Evolutionary conservation across 768 basidiomycete species (phyloP).

Genomic region (Fomitopsis pulvina): DNA sequence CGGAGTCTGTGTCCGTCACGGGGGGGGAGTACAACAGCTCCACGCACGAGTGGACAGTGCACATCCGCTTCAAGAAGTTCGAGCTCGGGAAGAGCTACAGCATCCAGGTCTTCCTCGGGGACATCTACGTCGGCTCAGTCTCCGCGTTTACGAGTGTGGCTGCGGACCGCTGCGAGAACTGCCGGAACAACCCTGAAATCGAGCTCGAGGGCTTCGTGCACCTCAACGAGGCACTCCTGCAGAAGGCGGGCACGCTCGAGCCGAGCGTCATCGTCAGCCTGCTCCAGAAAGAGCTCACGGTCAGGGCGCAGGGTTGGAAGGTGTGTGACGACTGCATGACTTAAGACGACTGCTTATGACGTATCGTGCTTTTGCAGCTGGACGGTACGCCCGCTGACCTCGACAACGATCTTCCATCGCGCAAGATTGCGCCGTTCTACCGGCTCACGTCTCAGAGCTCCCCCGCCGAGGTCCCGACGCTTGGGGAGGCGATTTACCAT

Average conservation of each 20-base stretch:
- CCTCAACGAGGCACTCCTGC: constrained; percentile 10
- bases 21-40: neutral
- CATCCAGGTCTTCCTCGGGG: constrained; percentile 44
- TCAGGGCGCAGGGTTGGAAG: neutral
- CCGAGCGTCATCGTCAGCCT: constrained; percentile 7
- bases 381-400: constrained; percentile 1
- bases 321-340: neutral
- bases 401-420: constrained; percentile 1
- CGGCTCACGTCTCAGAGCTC: neutral
- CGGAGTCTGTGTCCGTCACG: neutral
- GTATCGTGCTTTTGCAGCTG: neutral
- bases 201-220: constrained; percentile 16
- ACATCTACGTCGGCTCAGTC: constrained; percentile 37
- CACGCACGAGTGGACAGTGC: constrained; percentile 35
- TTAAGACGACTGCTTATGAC: neutral
- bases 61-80: constrained; percentile 35
- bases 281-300: constrained; percentile 3
- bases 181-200: constrained; percentile 14
- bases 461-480: neutral
- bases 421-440: neutral
- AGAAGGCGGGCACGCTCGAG: constrained; percentile 2
- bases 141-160: constrained; percentile 34
- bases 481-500: constrained; percentile 1
- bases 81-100: constrained; percentile 37
- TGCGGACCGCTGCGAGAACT: constrained; percentile 34